phyloP scores from a whole-genome alignment of 345 rosid genomes.

The Sisymbrium altissimum region DNA sequence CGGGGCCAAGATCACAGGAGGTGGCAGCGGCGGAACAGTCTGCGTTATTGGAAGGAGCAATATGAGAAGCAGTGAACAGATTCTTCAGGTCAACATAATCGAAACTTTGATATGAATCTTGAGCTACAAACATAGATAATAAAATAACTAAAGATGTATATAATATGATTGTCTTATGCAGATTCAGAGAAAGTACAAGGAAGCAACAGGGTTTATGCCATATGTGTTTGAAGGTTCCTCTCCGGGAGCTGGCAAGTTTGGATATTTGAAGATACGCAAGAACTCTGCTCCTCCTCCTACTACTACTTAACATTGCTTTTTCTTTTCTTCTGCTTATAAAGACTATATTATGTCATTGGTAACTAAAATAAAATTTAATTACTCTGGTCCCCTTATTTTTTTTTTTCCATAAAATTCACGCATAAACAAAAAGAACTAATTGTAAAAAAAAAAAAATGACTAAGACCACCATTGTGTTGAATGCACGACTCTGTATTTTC shows the following conservation, averaged over 20 bases:
- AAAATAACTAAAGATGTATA: neutral
- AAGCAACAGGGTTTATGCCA: constrained; percentile 80
- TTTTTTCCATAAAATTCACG: neutral
- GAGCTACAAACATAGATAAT: neutral
- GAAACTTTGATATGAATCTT: constrained; percentile 3
- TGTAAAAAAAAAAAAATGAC: neutral
- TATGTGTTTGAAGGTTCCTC: constrained; percentile 86
- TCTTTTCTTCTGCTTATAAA: neutral
- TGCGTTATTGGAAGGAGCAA: constrained; percentile 67
- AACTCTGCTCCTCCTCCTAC: constrained; percentile 19
- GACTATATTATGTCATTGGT: neutral
- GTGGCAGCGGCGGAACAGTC: constrained; percentile 95
- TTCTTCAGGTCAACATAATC: constrained; percentile 60
- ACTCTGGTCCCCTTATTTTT: neutral
- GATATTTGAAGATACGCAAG: constrained; percentile 62
- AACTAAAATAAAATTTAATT: neutral
- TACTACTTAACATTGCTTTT: neutral
- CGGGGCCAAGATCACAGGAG: constrained; percentile 94
- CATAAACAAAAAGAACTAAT: neutral
- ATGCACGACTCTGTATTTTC: too few relatives aligned
- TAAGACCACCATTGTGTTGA: too few relatives aligned
- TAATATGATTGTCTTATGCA: constrained; percentile 21
- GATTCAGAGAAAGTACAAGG: constrained; percentile 81
- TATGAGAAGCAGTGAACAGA: constrained; percentile 71
- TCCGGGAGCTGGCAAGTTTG: constrained; percentile 82